Percentiles rank a stretch among this genome's conserved stretches.
These are phyloP conservation scores for Erythrobasidium yunnanense DNA, from an alignment of 768 basidiomycete species.

Conservation along the genomic window DNA sequence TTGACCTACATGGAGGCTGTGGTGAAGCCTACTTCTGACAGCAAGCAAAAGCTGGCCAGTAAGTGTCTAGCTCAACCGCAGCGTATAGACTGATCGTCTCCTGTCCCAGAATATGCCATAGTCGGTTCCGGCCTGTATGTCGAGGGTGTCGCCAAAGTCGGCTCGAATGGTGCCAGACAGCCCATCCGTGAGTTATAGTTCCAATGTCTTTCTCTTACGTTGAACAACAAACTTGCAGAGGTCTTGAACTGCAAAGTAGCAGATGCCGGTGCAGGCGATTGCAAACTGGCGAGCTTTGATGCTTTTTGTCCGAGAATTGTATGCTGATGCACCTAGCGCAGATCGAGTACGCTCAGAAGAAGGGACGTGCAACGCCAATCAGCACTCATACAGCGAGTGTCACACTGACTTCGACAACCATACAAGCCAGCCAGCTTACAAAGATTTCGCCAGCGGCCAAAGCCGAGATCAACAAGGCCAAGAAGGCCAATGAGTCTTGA, in stretches of 20 bases:
- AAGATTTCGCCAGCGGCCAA: neutral
- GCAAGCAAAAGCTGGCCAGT: neutral
- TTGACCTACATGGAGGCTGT: too few relatives aligned
- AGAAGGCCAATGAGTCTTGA: too few relatives aligned
- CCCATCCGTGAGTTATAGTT: neutral
- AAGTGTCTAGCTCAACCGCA: neutral
- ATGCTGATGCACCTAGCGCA: neutral
- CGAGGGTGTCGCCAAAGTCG: neutral
- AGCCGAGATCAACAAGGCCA: neutral
- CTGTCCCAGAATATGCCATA: neutral
- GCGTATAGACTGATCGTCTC: neutral
- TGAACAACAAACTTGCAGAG: neutral
- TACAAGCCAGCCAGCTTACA: neutral
- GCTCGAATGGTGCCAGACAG: neutral
- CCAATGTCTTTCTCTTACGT: neutral
- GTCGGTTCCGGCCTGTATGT: neutral
- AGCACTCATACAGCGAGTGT: neutral
- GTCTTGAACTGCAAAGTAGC: neutral
- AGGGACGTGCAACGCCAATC: neutral
- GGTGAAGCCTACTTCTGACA: neutral
- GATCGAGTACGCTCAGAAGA: neutral
- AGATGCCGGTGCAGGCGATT: neutral
- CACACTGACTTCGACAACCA: neutral
- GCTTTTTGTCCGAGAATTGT: too few relatives aligned
- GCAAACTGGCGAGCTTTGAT: too few relatives aligned